A percentile compares a stretch with the other conserved stretches of the same genome.
phyloP scores from a whole-genome alignment of 208 protist genomes.

The Leishmania braziliensis region DNA sequence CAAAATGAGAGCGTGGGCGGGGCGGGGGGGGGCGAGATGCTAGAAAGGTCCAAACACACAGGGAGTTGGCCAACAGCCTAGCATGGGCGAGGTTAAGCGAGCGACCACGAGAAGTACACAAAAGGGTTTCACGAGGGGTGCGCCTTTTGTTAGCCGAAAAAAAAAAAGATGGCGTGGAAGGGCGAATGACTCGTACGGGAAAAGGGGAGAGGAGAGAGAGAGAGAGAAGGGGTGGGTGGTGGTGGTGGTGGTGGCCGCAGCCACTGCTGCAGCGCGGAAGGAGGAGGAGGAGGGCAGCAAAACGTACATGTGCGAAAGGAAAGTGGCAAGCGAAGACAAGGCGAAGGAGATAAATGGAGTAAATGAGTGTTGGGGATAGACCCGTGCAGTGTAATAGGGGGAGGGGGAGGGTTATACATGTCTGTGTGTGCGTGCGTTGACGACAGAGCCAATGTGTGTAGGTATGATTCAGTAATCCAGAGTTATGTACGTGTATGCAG shows the following conservation, averaged over 20 bases:
- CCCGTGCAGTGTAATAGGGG: not conserved
- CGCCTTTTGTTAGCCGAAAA: not conserved
- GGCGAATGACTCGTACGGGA: not conserved
- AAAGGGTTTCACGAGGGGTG: too few relatives aligned
- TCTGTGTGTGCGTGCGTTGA: not conserved
- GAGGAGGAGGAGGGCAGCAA: not conserved
- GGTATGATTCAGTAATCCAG: not conserved
- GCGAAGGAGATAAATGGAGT: constrained; percentile 3
- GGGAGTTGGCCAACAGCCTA: not conserved
- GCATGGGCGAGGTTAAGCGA: not conserved
- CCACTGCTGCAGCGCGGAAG: too few relatives aligned
- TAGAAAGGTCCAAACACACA: not conserved
- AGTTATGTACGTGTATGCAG: not conserved
- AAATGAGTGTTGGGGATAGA: not conserved
- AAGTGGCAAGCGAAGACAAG: not conserved
- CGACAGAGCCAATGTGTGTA: not conserved
- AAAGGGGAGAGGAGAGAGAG: not conserved
- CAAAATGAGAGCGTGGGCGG: not conserved
- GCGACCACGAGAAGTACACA: not conserved
- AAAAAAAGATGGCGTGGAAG: not conserved
- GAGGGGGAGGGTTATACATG: not conserved
- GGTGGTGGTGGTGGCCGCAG: not conserved
- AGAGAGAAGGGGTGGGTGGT: not conserved
- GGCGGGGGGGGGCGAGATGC: too few relatives aligned
- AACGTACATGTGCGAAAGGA: not conserved